Conservation (phyloP, 805 yeast species). For the Metschnikowia gruessii region DNA sequence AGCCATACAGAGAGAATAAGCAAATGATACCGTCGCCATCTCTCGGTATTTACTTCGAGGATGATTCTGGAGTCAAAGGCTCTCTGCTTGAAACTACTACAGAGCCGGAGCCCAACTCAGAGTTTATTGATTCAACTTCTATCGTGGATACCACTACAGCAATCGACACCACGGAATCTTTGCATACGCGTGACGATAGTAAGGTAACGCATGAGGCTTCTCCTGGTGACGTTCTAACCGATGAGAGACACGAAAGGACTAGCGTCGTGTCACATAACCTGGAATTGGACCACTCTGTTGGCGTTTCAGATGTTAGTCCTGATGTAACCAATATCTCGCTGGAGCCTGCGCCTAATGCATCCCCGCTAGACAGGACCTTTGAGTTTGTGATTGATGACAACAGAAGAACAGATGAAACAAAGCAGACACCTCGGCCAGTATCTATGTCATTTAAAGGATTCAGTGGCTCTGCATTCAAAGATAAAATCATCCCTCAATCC, state of each 20-base stretch:
- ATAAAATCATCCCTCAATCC: slow-evolving; percentile 17
- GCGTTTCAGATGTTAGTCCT: neutral
- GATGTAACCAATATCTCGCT: neutral
- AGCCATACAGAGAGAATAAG: neutral
- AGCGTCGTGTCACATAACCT: neutral
- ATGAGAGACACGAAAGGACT: neutral
- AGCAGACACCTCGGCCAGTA: slow-evolving; percentile 31
- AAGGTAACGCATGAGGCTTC: neutral
- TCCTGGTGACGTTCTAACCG: neutral
- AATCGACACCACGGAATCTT: slow-evolving; percentile 5
- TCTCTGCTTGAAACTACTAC: neutral
- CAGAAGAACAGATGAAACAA: neutral
- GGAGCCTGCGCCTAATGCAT: slow-evolving; percentile 5
- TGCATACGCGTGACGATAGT: neutral
- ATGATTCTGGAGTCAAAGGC: neutral
- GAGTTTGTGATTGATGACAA: slow-evolving; percentile 12
- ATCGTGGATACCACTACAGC: slow-evolving; percentile 7
- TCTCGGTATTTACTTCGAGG: neutral
- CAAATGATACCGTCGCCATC: slow-evolving; percentile 1
- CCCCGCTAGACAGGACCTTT: slow-evolving; percentile 15
- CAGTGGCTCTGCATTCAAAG: slow-evolving; percentile 50
- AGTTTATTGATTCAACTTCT: neutral
- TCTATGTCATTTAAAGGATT: slow-evolving; percentile 62
- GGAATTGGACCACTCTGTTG: slow-evolving; percentile 4
- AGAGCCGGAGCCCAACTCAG: neutral